Conservation (phyloP, 352 stramenopile genomes). For the Blastocystis sp. region DNA sequence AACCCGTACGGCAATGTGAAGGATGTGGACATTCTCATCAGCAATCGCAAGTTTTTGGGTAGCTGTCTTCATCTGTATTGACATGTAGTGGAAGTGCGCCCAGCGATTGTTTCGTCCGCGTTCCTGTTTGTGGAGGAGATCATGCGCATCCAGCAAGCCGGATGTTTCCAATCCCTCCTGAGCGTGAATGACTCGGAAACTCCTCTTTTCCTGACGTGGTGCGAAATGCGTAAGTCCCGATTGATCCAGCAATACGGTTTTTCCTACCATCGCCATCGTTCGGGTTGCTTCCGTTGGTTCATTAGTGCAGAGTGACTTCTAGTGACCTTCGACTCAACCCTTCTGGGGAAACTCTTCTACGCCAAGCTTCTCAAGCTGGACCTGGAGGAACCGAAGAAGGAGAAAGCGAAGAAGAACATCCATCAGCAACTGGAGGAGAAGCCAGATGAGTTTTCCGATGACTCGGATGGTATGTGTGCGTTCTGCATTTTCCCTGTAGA, state of each 20-base stretch:
- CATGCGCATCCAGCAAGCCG: not conserved
- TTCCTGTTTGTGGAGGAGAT: not conserved
- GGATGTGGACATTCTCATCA: not conserved
- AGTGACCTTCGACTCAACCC: constrained; percentile 37
- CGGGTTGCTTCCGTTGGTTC: constrained; percentile 16
- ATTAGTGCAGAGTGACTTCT: not conserved
- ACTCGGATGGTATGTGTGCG: not conserved
- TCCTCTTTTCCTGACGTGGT: not conserved
- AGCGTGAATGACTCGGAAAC: constrained; percentile 8
- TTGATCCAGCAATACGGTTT: constrained; percentile 29
- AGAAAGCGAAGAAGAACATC: constrained; percentile 18
- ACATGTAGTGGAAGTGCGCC: constrained; percentile 7
- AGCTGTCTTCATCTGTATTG: not conserved
- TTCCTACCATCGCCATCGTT: constrained; percentile 17
- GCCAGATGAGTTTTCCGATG: constrained; percentile 3
- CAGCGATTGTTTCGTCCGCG: not conserved
- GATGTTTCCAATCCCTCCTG: not conserved
- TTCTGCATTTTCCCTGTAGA: not conserved
- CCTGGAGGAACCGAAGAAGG: not conserved
- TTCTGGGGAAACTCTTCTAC: constrained; percentile 40
- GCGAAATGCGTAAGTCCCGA: constrained; percentile 38
- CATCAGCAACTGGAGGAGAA: constrained; percentile 43
- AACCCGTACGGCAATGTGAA: not conserved
- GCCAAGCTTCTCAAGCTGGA: not conserved
- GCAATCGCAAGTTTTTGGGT: not conserved